Evolutionary conservation across 208 protist species (phyloP).

Genomic region (Wallacemonas sp.): DNA sequence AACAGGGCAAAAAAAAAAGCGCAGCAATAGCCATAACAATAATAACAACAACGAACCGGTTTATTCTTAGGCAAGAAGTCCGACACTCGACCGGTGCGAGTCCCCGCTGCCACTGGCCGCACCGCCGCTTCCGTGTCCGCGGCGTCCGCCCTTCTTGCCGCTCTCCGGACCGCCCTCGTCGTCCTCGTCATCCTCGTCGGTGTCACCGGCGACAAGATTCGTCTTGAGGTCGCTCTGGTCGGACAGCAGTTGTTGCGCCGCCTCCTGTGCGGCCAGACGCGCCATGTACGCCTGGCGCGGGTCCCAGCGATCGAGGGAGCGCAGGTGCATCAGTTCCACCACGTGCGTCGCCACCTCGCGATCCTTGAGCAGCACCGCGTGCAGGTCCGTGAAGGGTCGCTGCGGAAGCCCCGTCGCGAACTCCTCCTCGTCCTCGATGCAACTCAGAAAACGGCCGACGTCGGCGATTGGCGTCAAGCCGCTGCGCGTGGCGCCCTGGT

Average conservation of each 20-base stretch:
- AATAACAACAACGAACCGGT: no score
- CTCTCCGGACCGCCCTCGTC: no score
- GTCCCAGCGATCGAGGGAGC: constrained; percentile 44
- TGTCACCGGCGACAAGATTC: constrained; percentile 1
- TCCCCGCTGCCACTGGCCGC: background rate
- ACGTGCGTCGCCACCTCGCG: constrained; percentile 73
- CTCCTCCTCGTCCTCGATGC: constrained; percentile 69
- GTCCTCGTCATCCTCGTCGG: background rate
- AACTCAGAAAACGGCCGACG: constrained; percentile 60
- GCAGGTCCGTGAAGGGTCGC: constrained; percentile 38
- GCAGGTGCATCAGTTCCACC: constrained; percentile 76
- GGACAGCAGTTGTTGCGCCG: background rate
- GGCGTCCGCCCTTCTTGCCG: background rate
- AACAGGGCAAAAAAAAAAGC: no score
- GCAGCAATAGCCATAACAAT: no score
- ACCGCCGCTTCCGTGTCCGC: no score
- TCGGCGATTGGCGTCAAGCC: constrained; percentile 42
- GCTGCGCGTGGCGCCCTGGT: constrained; percentile 43
- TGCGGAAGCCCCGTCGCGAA: constrained; percentile 50
- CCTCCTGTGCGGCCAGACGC: constrained; percentile 13
- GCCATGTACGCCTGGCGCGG: constrained; percentile 19
- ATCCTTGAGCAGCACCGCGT: constrained; percentile 52
- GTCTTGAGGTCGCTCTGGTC: background rate
- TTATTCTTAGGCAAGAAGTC: background rate
- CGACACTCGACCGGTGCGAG: background rate